Percentiles rank a stretch among this genome's conserved stretches.
Conservation (phyloP, 1,284 basidiomycete genomes). For the Athelia psychrophila region DNA sequence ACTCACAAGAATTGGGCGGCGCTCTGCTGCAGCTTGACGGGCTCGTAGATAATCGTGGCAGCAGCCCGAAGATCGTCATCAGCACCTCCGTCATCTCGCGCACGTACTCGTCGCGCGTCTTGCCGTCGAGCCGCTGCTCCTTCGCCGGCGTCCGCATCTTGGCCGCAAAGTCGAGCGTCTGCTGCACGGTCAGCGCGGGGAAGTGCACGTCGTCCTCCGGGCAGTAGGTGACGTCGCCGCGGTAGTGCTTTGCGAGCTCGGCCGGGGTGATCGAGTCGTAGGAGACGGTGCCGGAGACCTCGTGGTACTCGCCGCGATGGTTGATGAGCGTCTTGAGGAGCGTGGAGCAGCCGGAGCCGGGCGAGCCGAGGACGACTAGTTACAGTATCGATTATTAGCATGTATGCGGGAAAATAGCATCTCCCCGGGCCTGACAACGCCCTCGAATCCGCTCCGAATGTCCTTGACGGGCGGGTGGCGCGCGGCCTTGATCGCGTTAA, state of each 20-base stretch:
- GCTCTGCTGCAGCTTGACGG: constrained; percentile 44
- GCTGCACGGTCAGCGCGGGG: constrained; percentile 69
- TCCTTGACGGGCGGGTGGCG: constrained; percentile 40
- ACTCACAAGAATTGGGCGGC: constrained; percentile 42
- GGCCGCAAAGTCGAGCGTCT: constrained; percentile 64
- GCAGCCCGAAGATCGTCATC: constrained; percentile 70
- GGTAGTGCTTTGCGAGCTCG: constrained; percentile 50
- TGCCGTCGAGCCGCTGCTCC: constrained; percentile 38
- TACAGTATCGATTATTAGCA: neutral
- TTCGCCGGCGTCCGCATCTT: constrained; percentile 59
- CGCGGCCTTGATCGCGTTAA: constrained; percentile 20
- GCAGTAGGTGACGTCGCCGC: constrained; percentile 68
- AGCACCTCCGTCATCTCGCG: constrained; percentile 49
- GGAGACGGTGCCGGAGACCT: constrained; percentile 58
- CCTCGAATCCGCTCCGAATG: constrained; percentile 47
- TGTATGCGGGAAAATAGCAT: constrained; percentile 46
- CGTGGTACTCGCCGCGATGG: constrained; percentile 56
- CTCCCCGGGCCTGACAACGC: constrained; percentile 54
- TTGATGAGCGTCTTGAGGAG: constrained; percentile 75
- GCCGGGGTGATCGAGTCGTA: constrained; percentile 65
- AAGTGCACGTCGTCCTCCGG: constrained; percentile 80
- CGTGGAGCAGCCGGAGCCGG: constrained; percentile 71
- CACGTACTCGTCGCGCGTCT: constrained; percentile 45
- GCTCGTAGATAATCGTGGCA: constrained; percentile 53
- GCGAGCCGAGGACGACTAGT: constrained; percentile 58